Percentiles rank a stretch among this genome's conserved stretches.
phyloP scores from a whole-genome alignment of 202 grass and related monocot species.

The Brachypodium distachyon region DNA sequence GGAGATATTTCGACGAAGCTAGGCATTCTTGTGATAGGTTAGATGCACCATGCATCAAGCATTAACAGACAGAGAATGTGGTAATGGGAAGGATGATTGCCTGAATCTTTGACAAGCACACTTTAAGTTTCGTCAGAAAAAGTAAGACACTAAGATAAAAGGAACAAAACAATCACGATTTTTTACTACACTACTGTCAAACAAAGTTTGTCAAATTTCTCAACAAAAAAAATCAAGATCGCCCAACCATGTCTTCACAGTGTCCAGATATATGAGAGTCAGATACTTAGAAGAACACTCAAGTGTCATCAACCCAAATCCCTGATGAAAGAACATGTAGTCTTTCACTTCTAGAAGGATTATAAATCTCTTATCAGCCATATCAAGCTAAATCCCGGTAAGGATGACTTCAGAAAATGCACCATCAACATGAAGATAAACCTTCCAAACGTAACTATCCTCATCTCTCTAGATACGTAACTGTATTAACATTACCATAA shows the following conservation, averaged over 20 bases:
- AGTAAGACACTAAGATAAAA: background rate
- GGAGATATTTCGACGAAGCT: background rate
- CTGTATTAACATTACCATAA: background rate
- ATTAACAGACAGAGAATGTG: background rate
- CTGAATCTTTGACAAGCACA: background rate
- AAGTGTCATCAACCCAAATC: background rate
- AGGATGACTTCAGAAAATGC: background rate
- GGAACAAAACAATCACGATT: background rate
- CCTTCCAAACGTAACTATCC: background rate
- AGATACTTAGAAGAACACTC: background rate
- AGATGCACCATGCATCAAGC: background rate
- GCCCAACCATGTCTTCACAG: background rate
- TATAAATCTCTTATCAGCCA: background rate
- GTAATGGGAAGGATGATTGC: background rate
- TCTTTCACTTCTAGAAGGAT: background rate
- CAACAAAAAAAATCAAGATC: background rate
- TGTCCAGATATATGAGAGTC: background rate
- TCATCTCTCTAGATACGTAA: background rate
- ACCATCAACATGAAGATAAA: background rate
- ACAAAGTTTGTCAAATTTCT: background rate
- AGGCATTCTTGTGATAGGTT: background rate
- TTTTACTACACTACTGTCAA: background rate
- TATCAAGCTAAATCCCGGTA: background rate
- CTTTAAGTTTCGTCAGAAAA: background rate
- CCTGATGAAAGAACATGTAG: background rate